phyloP scores from a whole-genome alignment of 768 basidiomycete genomes.

The Mycena filopes region DNA sequence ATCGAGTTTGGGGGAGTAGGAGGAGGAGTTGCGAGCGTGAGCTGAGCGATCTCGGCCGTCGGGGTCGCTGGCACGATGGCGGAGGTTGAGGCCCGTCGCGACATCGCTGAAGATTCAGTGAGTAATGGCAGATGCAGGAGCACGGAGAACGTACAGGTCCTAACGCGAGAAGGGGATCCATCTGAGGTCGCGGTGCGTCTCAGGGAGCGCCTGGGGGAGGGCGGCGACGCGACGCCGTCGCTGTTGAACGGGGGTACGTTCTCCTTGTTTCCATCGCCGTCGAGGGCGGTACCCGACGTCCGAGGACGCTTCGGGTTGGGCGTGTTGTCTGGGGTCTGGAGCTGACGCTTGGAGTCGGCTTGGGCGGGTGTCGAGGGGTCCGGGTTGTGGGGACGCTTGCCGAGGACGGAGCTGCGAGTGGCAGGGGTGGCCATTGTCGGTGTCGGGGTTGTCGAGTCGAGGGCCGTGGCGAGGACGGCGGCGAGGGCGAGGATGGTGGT shows the following conservation, averaged over 20 bases:
- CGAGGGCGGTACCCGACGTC: constrained; percentile 53
- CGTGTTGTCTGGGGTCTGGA: constrained; percentile 70
- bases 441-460: constrained; percentile 17
- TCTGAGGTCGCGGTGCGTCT: constrained; percentile 49
- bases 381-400: constrained; percentile 43
- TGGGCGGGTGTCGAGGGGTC: constrained; percentile 37
- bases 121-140: constrained; percentile 14
- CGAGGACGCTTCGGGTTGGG: constrained; percentile 75
- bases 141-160: constrained; percentile 52
- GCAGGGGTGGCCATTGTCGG: constrained; percentile 35
- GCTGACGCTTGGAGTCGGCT: constrained; percentile 50
- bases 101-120: constrained; percentile 47
- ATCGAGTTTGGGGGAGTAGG: constrained; percentile 64
- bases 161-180: constrained; percentile 53
- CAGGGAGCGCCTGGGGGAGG: constrained; percentile 30
- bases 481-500: constrained; percentile 24
- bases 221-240: constrained; percentile 43
- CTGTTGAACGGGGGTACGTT: constrained; percentile 73
- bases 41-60: constrained; percentile 50
- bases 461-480: constrained; percentile 1
- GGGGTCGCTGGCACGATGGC: constrained; percentile 58
- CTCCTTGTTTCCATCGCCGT: constrained; percentile 78
- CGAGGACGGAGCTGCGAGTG: constrained; percentile 43
- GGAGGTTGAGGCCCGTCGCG: constrained; percentile 62
- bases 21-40: constrained; percentile 68